These are phyloP conservation scores for Falciphora oryzae DNA, from an alignment of 2,329 filamentous ascomycete species.

Conservation along the genomic window DNA sequence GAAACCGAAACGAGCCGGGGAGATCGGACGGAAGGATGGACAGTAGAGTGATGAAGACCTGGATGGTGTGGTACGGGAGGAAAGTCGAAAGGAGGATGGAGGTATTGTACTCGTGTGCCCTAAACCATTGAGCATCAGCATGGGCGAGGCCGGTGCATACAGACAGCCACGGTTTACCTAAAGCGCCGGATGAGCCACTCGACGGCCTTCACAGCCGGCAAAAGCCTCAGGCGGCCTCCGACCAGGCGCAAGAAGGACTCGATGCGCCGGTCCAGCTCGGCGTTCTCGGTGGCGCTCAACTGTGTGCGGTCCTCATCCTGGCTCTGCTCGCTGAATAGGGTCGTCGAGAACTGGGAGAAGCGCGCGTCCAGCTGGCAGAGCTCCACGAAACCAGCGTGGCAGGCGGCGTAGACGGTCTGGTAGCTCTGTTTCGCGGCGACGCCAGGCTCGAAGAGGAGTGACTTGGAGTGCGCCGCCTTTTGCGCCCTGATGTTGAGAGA, in stretches of 20 bases:
- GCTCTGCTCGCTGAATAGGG: slow-evolving; percentile 90
- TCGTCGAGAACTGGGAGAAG: slow-evolving; percentile 68
- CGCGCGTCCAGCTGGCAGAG: slow-evolving; percentile 79
- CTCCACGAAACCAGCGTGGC: slow-evolving; percentile 84
- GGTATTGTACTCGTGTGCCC: slow-evolving; percentile 89
- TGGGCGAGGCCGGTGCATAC: not conserved
- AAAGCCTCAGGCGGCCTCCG: slow-evolving; percentile 70
- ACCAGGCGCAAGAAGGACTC: slow-evolving; percentile 79
- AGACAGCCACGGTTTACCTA: slow-evolving; percentile 47
- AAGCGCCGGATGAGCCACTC: slow-evolving; percentile 95
- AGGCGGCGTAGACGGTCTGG: slow-evolving; percentile 81
- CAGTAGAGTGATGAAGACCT: slow-evolving; percentile 77
- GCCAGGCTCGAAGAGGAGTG: slow-evolving; percentile 83
- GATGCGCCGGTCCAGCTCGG: slow-evolving; percentile 68
- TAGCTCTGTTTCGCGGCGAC: slow-evolving; percentile 85
- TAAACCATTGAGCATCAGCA: slow-evolving; percentile 29
- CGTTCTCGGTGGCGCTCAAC: slow-evolving; percentile 76
- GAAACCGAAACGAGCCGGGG: slow-evolving; percentile 71
- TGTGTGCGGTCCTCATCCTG: slow-evolving; percentile 81
- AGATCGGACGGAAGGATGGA: slow-evolving; percentile 78
- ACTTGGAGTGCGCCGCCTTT: slow-evolving; percentile 87
- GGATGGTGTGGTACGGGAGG: slow-evolving; percentile 83
- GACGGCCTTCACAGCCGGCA: slow-evolving; percentile 81
- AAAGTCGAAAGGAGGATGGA: slow-evolving; percentile 74
- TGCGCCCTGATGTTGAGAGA: slow-evolving; percentile 91